These are phyloP conservation scores for Xerocomus amazonicus DNA, from an alignment of 1,284 basidiomycete genomes.

Conservation along the genomic window DNA sequence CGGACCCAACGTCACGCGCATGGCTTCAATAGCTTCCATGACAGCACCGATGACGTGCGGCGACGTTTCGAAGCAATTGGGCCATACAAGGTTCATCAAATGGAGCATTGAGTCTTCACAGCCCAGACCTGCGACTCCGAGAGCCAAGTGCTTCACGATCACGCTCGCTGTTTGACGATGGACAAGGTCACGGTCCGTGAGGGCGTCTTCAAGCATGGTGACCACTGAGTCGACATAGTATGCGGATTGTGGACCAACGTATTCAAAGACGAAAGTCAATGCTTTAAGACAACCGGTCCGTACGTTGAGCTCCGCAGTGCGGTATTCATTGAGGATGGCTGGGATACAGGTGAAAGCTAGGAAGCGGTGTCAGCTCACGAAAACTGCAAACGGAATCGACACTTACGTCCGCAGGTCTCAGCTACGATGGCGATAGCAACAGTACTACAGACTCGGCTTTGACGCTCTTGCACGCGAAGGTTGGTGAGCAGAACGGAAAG, in stretches of 20 bases:
- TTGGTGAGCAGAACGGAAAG: conserved; percentile 96
- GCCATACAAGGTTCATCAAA: conserved; percentile 98
- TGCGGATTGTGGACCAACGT: conserved; percentile 99
- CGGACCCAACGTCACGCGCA: conserved; percentile 93
- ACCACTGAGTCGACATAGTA: conserved; percentile 98
- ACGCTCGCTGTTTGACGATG: conserved; percentile 98
- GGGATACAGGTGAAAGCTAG: conserved; percentile 97
- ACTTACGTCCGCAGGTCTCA: conserved; percentile 92
- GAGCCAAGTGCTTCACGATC: conserved; percentile 98
- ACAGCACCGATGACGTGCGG: conserved; percentile 98
- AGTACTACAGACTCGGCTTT: conserved; percentile 97
- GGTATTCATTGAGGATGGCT: conserved; percentile 98
- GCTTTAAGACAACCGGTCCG: conserved; percentile 99
- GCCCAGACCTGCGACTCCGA: conserved; percentile 95
- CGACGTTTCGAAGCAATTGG: conserved; percentile 97
- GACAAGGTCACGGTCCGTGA: conserved; percentile 97
- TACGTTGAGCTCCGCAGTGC: conserved; percentile 96
- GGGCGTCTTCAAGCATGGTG: conserved; percentile 95
- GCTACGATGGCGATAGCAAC: conserved; percentile 98
- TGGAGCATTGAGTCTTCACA: conserved; percentile 98
- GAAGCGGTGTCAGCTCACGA: conserved; percentile 19
- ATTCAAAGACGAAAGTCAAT: conserved; percentile 98
- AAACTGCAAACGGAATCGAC: conserved; percentile 3
- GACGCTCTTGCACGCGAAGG: conserved; percentile 96
- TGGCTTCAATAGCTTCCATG: conserved; percentile 95